phyloP scores from a whole-genome alignment of 768 basidiomycete genomes.

The Leccinum barrowsii region DNA sequence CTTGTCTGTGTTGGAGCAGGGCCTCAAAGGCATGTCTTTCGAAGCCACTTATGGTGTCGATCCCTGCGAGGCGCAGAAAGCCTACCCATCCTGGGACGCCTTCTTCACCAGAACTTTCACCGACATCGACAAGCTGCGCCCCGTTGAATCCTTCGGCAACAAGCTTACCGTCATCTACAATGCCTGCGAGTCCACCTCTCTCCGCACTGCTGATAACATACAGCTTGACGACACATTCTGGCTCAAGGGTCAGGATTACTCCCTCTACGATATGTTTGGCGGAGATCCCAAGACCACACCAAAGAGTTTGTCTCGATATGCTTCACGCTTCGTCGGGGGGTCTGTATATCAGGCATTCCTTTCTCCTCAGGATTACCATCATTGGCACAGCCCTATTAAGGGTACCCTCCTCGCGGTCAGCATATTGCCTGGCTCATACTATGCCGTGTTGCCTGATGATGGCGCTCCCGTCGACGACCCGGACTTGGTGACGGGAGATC shows the following conservation, averaged over 20 bases:
- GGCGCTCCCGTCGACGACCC: constrained; percentile 1
- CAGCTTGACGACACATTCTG: constrained; percentile 48
- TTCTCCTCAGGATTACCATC: constrained; percentile 49
- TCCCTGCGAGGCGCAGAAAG: background rate
- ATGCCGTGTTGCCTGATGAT: constrained; percentile 12
- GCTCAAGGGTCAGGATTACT: constrained; percentile 59
- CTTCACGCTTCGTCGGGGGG: constrained; percentile 43
- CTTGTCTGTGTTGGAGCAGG: background rate
- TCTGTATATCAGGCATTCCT: constrained; percentile 57
- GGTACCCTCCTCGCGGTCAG: constrained; percentile 18
- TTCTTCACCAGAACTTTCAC: constrained; percentile 49
- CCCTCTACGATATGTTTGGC: constrained; percentile 51
- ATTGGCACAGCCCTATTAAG: constrained; percentile 57
- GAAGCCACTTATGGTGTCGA: constrained; percentile 2
- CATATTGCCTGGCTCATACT: constrained; percentile 27
- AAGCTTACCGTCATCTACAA: constrained; percentile 35
- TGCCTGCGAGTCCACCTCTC: constrained; percentile 51
- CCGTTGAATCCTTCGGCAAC: background rate
- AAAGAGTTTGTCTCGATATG: constrained; percentile 3
- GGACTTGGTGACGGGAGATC: constrained; percentile 3
- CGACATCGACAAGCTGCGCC: background rate
- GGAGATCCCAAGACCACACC: background rate
- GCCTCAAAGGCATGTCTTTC: background rate
- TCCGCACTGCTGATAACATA: constrained; percentile 35
- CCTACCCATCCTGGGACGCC: constrained; percentile 40